Evolutionary conservation across 2,329 filamentous ascomycete genomes (phyloP).

Genomic region (Aureobasidium sp.): DNA sequence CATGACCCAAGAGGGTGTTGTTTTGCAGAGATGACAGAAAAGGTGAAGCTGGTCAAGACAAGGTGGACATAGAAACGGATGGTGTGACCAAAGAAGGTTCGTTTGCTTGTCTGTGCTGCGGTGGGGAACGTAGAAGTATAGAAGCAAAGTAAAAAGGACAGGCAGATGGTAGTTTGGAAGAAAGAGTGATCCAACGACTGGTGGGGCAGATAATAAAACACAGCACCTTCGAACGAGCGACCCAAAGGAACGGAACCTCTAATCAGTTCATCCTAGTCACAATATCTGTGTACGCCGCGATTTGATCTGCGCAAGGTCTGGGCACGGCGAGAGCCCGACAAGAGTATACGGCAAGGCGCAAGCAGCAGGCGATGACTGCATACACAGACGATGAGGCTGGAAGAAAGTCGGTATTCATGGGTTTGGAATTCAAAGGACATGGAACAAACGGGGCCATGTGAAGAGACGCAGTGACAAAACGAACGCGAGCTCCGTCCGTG

Average conservation of each 20-base stretch:
- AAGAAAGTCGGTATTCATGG: background rate
- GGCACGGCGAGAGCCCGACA: background rate
- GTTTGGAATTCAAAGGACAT: background rate
- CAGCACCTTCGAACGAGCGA: slow-evolving; percentile 4
- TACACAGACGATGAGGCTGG: slow-evolving; percentile 1
- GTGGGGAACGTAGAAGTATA: slow-evolving; percentile 5
- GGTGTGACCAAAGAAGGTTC: slow-evolving; percentile 11
- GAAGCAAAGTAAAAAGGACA: background rate
- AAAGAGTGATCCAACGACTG: background rate
- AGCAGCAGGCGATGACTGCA: slow-evolving; percentile 11
- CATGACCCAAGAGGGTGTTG: slow-evolving; percentile 23
- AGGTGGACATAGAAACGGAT: background rate
- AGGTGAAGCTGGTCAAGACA: background rate
- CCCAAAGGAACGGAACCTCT: slow-evolving; percentile 9
- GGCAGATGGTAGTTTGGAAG: background rate
- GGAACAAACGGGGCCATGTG: background rate
- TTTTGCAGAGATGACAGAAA: background rate
- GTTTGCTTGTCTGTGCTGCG: slow-evolving; percentile 13
- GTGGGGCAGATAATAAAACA: slow-evolving; percentile 11
- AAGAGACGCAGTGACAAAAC: background rate
- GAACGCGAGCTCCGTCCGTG: background rate
- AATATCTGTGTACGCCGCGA: slow-evolving; percentile 8
- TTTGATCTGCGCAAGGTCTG: slow-evolving; percentile 13
- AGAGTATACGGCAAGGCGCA: slow-evolving; percentile 1
- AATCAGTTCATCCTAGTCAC: slow-evolving; percentile 13